phyloP scores from a whole-genome alignment of 768 basidiomycete genomes.

The Lactarius sanguifluus region DNA sequence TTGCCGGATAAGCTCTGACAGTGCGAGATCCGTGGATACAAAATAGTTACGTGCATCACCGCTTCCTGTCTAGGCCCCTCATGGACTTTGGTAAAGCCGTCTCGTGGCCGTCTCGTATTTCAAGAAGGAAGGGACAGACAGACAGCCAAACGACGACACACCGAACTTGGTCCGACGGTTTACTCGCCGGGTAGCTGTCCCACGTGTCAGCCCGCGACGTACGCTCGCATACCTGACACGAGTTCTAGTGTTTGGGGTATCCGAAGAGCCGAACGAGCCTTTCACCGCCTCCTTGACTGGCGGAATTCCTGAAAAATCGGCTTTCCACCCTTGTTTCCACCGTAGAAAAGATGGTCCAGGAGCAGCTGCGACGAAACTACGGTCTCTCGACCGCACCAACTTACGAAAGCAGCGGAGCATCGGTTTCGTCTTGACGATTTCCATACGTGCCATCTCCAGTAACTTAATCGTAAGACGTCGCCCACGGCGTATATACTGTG shows the following conservation, averaged over 20 bases:
- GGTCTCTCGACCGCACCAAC: no score
- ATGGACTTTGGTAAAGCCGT: not conserved
- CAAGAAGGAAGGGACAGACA: not conserved
- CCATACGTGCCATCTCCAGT: not conserved
- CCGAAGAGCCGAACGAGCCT: not conserved
- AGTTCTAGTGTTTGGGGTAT: not conserved
- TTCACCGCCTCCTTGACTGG: not conserved
- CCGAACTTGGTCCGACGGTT: not conserved
- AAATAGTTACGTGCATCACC: not conserved
- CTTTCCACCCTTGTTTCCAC: not conserved
- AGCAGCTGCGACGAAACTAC: not conserved
- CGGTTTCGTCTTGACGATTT: not conserved
- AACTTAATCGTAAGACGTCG: not conserved
- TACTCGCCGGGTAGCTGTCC: not conserved
- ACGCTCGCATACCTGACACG: not conserved
- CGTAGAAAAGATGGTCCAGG: not conserved
- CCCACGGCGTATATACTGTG: not conserved
- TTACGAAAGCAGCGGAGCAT: not conserved
- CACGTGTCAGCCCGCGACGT: not conserved
- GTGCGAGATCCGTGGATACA: not conserved
- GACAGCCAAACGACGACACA: not conserved
- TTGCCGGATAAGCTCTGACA: slow-evolving; percentile 1
- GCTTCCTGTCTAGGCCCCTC: not conserved
- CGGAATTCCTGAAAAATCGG: not conserved
- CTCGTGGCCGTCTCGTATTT: not conserved